Evolutionary conservation across 306 rosid species (phyloP), one percentile per base, ranked within the genome.

Genomic region (Amphicarpaea edgeworthii): DNA sequence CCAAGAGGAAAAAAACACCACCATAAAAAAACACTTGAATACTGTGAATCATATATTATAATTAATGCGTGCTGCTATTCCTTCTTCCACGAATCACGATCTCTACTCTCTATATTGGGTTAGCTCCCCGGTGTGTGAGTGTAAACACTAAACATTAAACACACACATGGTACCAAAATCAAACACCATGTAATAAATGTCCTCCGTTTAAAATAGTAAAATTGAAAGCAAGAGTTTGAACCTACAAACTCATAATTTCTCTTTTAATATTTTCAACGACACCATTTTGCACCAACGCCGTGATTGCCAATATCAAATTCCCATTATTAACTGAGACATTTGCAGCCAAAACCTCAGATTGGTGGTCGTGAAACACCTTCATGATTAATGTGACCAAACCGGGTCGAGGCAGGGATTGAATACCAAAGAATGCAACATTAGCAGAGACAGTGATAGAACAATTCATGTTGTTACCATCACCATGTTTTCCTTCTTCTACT

Each of bases 361-460:
- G 34, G 57, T 85, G 61, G 0, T 85, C 65, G 45, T 19, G 50
- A 24, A 85, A 85, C 14, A 85, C 84, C 75, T 70, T 59, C 16
- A 82, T 30, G 46, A 82, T 79, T 2, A 14, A 4, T 1, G 84
- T 70, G 49, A 62, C 1, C 38, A 79, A 72, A 38, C 86, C 86
- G 0, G 5, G 78, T 50, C 38, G 72, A 46, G 83, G 49, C 37
- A 34, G 23, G 0, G 77, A 70, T 79, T 82, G 82, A 85, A 85
- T 75, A 15, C 84, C 86, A 71, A 82, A 85, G 65, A 85, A 85
- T 3, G 75, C 84, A 1, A 79, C 75, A 45, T 79, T 85, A 57
- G 30, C 32, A 11, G 84, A 75, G 3, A 75, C 77, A 3, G 77
- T 32, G 60, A 78, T 10, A 7, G 82, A 82, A 61, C 77, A 58